Evolutionary conservation across 192 early-diverging fungal species (phyloP).

Genomic region (Podila clonocystis): DNA sequence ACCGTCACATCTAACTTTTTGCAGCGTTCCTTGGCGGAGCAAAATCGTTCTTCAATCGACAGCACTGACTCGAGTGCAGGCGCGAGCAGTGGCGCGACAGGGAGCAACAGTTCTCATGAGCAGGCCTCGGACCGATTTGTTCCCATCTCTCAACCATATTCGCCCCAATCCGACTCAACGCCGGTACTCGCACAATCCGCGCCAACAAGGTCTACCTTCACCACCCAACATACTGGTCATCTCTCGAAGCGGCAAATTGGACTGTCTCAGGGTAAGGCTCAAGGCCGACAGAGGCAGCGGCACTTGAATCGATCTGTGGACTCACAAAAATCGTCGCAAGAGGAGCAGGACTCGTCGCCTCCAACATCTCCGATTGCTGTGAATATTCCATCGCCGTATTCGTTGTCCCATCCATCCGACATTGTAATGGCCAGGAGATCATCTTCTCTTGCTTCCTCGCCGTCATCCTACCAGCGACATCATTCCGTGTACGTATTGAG

Average conservation of each 20-base stretch:
- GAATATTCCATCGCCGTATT: conserved; percentile 37
- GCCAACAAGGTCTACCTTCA: conserved; percentile 24
- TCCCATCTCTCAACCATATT: conserved; percentile 13
- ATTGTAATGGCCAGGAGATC: conserved; percentile 28
- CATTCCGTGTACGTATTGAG: conserved; percentile 47
- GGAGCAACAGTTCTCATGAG: conserved; percentile 1
- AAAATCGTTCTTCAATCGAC: conserved; percentile 24
- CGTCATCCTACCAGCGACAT: conserved; percentile 46
- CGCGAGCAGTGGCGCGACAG: not conserved
- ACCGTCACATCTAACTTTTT: conserved; percentile 17
- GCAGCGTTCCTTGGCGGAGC: not conserved
- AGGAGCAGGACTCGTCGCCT: conserved; percentile 47
- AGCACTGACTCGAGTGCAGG: conserved; percentile 11
- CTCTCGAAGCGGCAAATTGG: conserved; percentile 7
- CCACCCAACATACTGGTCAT: conserved; percentile 18
- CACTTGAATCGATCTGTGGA: conserved; percentile 31
- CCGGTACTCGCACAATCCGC: conserved; percentile 15
- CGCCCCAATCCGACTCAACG: conserved; percentile 10
- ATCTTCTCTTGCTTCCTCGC: conserved; percentile 44
- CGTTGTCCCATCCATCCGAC: conserved; percentile 28
- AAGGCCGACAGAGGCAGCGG: conserved; percentile 22
- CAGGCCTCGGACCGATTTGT: conserved; percentile 10
- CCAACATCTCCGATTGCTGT: conserved; percentile 31
- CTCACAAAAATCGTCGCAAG: conserved; percentile 34
- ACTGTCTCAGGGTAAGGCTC: conserved; percentile 11